A percentile compares a stretch with the other conserved stretches of the same genome.
Conservation (phyloP, 805 yeast genomes). For the Schizosaccharomyces lindneri region DNA sequence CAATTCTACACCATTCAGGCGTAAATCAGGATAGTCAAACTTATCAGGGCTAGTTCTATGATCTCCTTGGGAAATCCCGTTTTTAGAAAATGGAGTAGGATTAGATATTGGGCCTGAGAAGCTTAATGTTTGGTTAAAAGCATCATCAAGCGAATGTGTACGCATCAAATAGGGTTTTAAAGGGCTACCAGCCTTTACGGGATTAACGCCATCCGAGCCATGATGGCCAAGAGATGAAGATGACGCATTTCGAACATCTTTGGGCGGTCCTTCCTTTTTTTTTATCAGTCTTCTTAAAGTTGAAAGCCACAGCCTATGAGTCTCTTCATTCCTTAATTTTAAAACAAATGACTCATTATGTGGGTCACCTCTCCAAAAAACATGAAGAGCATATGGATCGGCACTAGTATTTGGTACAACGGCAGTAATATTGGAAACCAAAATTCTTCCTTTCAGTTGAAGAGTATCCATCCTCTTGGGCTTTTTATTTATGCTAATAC, state of each 20-base stretch:
- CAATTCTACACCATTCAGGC: background rate
- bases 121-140: background rate
- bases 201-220: background rate
- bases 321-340: constrained; percentile 63
- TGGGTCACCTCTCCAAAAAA: constrained; percentile 6
- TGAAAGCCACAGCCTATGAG: constrained; percentile 51
- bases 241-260: background rate
- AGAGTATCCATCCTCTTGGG: constrained; percentile 11
- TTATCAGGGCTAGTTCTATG: too few relatives aligned
- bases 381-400: constrained; percentile 4
- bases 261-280: background rate
- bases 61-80: background rate
- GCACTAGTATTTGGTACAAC: constrained; percentile 10
- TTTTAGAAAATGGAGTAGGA: background rate
- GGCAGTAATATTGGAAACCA: constrained; percentile 38
- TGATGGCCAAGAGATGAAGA: background rate
- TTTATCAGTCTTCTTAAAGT: constrained; percentile 13
- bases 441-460: constrained; percentile 48
- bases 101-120: background rate
- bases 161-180: background rate
- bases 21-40: background rate
- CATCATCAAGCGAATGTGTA: background rate
- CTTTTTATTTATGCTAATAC: constrained; percentile 18
- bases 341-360: constrained; percentile 56
- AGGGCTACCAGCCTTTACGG: background rate